A percentile compares a stretch with the other conserved stretches of the same genome.
These are phyloP conservation scores for Fragaria ananassa DNA, from an alignment of 306 rosid genomes.

Conservation along the genomic window DNA sequence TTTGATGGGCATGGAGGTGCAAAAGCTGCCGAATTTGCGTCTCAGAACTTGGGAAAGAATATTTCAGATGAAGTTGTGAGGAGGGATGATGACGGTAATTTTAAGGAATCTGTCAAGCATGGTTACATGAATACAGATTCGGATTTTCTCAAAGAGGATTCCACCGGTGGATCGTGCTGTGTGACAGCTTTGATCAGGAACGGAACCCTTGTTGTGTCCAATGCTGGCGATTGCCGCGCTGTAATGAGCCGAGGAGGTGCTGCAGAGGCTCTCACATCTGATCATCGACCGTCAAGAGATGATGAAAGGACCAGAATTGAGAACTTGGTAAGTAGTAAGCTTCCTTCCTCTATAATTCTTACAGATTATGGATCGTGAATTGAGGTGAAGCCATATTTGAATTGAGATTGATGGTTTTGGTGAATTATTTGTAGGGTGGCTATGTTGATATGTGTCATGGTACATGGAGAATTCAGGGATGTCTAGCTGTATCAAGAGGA, in stretches of 20 bases:
- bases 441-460: conserved; percentile 87
- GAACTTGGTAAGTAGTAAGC: conserved; percentile 45
- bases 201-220: conserved; percentile 74
- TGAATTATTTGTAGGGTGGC: conserved; percentile 68
- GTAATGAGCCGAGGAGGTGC: conserved; percentile 75
- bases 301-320: conserved; percentile 81
- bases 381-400: not conserved
- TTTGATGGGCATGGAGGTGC: conserved; percentile 97
- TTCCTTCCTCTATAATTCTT: not conserved
- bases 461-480: conserved; percentile 86
- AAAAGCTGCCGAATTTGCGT: conserved; percentile 81
- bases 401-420: conserved; percentile 20
- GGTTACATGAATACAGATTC: conserved; percentile 84
- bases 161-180: conserved; percentile 77
- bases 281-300: conserved; percentile 80
- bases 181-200: conserved; percentile 75
- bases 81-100: conserved; percentile 36
- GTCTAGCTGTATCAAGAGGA: conserved; percentile 84
- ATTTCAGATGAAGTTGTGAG: conserved; percentile 54
- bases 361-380: not conserved
- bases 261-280: conserved; percentile 83
- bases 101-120: conserved; percentile 67
- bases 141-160: conserved; percentile 67
- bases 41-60: conserved; percentile 66
- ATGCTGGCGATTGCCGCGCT: conserved; percentile 94